Percentiles rank a stretch among this genome's conserved stretches.
Evolutionary conservation across 1,139 yeast genomes (phyloP).

Genomic region (Sugiyamaella neomexicana): DNA sequence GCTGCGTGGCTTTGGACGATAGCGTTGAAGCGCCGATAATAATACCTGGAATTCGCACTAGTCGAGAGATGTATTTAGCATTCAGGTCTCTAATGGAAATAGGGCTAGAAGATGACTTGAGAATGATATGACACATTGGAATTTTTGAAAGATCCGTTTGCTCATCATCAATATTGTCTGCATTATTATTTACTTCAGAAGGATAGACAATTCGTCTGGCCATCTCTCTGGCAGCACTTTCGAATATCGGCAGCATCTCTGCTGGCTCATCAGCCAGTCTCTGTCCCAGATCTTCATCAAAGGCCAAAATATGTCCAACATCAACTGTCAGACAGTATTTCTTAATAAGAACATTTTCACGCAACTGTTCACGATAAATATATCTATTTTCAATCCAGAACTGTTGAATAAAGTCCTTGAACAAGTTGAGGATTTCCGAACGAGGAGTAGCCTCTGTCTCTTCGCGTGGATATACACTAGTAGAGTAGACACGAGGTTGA

Average conservation of each 20-base stretch:
- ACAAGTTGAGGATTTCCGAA: slow-evolving; percentile 76
- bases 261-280: slow-evolving; percentile 82
- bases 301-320: slow-evolving; percentile 82
- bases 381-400: slow-evolving; percentile 81
- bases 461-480: slow-evolving; percentile 86
- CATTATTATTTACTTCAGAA: slow-evolving; percentile 38
- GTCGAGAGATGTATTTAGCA: slow-evolving; percentile 84
- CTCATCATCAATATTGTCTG: slow-evolving; percentile 23
- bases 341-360: slow-evolving; percentile 81
- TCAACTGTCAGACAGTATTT: slow-evolving; percentile 74
- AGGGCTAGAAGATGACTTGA: slow-evolving; percentile 71
- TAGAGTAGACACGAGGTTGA: slow-evolving; percentile 75
- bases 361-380: slow-evolving; percentile 85
- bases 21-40: slow-evolving; percentile 89
- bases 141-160: slow-evolving; percentile 40
- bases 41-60: slow-evolving; percentile 90
- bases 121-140: slow-evolving; percentile 80
- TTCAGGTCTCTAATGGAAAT: slow-evolving; percentile 79
- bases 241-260: slow-evolving; percentile 82
- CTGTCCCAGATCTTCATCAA: slow-evolving; percentile 86
- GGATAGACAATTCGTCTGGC: slow-evolving; percentile 77
- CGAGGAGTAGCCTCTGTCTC: slow-evolving; percentile 61
- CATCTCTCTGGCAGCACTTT: slow-evolving; percentile 83
- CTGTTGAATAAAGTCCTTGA: slow-evolving; percentile 79
- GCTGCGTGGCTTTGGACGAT: slow-evolving; percentile 80